Percentiles rank a stretch among this genome's conserved stretches.
Evolutionary conservation across 768 basidiomycete genomes (phyloP).

Genomic region (Thelephora aurantiotincta): DNA sequence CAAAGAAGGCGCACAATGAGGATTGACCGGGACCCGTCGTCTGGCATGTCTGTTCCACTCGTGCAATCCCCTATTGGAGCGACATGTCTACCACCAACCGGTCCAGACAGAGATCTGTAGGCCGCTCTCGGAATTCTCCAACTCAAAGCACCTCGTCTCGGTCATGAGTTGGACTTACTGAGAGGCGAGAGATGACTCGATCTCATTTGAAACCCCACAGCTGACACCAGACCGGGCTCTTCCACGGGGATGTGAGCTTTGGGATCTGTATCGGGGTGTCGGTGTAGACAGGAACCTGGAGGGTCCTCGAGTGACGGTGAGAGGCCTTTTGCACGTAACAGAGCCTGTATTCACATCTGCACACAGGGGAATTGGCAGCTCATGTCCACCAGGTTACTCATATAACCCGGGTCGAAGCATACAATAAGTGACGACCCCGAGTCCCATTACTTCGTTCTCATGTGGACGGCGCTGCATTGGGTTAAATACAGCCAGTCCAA

Average conservation of each 20-base stretch:
- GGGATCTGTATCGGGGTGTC: slow-evolving; percentile 1
- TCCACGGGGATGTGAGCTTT: not conserved
- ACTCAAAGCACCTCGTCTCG: slow-evolving; percentile 1
- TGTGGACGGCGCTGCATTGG: slow-evolving; percentile 2
- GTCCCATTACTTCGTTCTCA: slow-evolving; percentile 6
- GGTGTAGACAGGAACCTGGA: not conserved
- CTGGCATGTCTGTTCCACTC: not conserved
- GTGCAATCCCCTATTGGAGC: not conserved
- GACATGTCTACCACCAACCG: slow-evolving; percentile 3
- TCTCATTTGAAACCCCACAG: not conserved
- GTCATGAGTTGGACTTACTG: slow-evolving; percentile 2
- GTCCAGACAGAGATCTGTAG: slow-evolving; percentile 3
- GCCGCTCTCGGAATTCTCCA: not conserved
- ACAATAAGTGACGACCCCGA: slow-evolving; percentile 7
- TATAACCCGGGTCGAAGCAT: slow-evolving; percentile 2
- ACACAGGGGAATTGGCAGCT: slow-evolving; percentile 7
- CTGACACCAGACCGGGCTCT: not conserved
- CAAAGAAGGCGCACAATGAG: not conserved
- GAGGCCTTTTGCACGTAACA: not conserved
- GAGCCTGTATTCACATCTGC: not conserved
- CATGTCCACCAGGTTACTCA: slow-evolving; percentile 3
- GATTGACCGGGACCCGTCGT: not conserved
- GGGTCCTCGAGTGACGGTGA: not conserved
- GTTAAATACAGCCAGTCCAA: not conserved
- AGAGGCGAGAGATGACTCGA: not conserved